Evolutionary conservation across 805 yeast species (phyloP).

Genomic region (Candida piceae): DNA sequence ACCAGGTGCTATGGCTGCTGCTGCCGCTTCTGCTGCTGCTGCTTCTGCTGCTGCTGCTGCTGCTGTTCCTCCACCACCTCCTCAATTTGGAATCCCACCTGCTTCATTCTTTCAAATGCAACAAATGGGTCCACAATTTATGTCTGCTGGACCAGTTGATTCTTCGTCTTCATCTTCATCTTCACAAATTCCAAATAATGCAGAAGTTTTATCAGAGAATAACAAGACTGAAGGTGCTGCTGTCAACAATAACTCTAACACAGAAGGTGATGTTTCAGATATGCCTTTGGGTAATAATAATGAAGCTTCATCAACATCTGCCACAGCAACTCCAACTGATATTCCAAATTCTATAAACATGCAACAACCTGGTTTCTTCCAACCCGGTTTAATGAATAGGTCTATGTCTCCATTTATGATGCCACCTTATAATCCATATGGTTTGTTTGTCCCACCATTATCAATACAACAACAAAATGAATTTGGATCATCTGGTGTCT

Average conservation of each 20-base stretch:
- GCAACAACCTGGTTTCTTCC: slow-evolving; percentile 15
- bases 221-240: too few relatives aligned
- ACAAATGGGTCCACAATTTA: background rate
- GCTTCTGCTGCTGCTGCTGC: background rate
- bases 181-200: too few relatives aligned
- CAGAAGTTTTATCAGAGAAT: too few relatives aligned
- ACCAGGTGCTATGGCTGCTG: too few relatives aligned
- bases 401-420: slow-evolving; percentile 38
- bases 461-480: background rate
- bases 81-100: background rate
- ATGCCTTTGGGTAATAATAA: too few relatives aligned
- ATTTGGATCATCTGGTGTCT: background rate
- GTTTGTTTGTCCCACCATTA: slow-evolving; percentile 17
- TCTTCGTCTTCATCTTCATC: background rate
- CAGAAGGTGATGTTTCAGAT: too few relatives aligned
- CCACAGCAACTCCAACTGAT: background rate
- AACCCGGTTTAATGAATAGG: slow-evolving; percentile 21
- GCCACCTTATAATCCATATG: slow-evolving; percentile 47
- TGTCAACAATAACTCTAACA: too few relatives aligned
- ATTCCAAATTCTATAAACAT: slow-evolving; percentile 4
- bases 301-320: too few relatives aligned
- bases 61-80: too few relatives aligned
- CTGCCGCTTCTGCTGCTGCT: slow-evolving; percentile 1
- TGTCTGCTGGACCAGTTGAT: background rate
- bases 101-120: background rate